Evolutionary conservation across 257 asterid species (phyloP).

Genomic region (Przewalskia tangutica): DNA sequence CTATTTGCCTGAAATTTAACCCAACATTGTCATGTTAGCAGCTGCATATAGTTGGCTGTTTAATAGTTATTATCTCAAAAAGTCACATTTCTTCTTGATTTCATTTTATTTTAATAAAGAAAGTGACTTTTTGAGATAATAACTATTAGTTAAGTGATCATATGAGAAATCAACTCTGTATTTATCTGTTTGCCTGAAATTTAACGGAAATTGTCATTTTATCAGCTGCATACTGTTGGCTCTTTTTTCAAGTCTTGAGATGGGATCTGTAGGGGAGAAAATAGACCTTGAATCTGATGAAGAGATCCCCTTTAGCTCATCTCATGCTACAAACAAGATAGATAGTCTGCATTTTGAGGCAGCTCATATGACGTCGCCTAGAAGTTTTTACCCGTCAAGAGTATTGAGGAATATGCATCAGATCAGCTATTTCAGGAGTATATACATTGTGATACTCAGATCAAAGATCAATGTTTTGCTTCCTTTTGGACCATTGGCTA

Average conservation of each 20-base stretch:
- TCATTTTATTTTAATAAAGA: no score
- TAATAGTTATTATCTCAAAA: not conserved
- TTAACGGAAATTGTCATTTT: not conserved
- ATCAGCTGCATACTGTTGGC: not conserved
- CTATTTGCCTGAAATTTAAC: not conserved
- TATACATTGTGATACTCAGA: slow-evolving; percentile 53
- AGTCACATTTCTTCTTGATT: no score
- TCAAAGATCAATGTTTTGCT: slow-evolving; percentile 77
- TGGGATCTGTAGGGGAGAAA: slow-evolving; percentile 30
- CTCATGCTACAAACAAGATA: slow-evolving; percentile 28
- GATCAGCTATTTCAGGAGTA: slow-evolving; percentile 46
- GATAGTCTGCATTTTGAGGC: slow-evolving; percentile 45
- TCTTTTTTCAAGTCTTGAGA: not conserved
- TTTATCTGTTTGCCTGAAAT: not conserved
- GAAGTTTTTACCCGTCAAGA: slow-evolving; percentile 33
- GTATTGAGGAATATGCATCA: slow-evolving; percentile 35
- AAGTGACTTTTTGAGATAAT: no score
- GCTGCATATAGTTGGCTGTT: not conserved
- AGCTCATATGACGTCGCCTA: slow-evolving; percentile 21
- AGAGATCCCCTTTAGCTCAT: slow-evolving; percentile 45
- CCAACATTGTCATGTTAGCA: not conserved
- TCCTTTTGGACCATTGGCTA: slow-evolving; percentile 82
- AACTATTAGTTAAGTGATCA: no score
- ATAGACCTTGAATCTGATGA: slow-evolving; percentile 51
- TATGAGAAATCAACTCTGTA: no score